A percentile compares a stretch with the other conserved stretches of the same genome.
These are phyloP conservation scores for Orbilia blumenaviensis DNA, from an alignment of 2,329 filamentous ascomycete species.

Conservation along the genomic window DNA sequence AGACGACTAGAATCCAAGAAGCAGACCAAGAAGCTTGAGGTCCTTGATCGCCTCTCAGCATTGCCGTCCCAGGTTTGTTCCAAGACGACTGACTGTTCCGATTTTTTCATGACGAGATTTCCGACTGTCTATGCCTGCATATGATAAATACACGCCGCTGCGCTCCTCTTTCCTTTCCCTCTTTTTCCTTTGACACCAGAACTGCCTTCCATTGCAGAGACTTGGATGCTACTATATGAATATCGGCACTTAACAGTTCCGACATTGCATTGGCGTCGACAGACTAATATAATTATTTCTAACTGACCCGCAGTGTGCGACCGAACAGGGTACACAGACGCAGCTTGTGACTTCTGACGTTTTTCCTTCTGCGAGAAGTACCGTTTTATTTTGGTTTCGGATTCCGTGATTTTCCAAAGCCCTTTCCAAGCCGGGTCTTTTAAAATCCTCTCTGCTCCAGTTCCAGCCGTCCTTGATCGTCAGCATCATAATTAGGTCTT, in stretches of 20 bases:
- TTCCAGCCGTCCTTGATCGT: background rate
- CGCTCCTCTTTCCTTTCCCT: background rate
- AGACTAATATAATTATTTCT: no score
- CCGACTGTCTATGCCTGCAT: background rate
- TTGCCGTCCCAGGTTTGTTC: slow-evolving; percentile 13
- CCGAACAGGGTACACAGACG: background rate
- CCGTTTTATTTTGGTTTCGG: slow-evolving; percentile 13
- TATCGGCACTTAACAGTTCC: no score
- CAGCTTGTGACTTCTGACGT: background rate
- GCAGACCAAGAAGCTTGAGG: slow-evolving; percentile 31
- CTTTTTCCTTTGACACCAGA: background rate
- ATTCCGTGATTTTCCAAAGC: background rate
- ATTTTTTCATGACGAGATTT: background rate
- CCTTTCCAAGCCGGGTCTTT: slow-evolving; percentile 11
- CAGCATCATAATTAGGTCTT: background rate
- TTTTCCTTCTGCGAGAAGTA: background rate
- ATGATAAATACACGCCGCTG: background rate
- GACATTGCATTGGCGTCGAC: no score
- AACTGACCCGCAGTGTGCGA: background rate
- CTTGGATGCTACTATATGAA: background rate
- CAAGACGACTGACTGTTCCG: background rate
- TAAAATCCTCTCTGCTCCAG: background rate
- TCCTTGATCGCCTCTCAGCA: slow-evolving; percentile 33
- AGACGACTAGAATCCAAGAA: slow-evolving; percentile 18
- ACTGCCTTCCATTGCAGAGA: background rate